A percentile compares a stretch with the other conserved stretches of the same genome.
phyloP scores from a whole-genome alignment of 192 early-diverging fungal species.

The Coemansia sp. region DNA sequence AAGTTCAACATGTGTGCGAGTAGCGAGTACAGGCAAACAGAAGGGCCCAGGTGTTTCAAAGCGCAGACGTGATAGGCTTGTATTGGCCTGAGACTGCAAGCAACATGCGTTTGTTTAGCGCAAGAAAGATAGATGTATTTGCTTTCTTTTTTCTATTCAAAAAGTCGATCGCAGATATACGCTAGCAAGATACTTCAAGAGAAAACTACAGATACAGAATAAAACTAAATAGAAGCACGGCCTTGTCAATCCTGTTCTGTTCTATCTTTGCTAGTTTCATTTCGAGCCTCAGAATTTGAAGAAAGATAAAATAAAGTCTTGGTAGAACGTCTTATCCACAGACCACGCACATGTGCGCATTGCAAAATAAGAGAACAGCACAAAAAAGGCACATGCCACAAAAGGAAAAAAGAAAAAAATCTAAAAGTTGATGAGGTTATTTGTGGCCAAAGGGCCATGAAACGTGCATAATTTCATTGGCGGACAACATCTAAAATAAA shows the following conservation, averaged over 20 bases:
- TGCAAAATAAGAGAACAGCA: not conserved
- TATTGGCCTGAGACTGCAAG: too few relatives aligned
- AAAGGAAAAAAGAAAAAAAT: constrained; percentile 14
- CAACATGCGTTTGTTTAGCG: not conserved
- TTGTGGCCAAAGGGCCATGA: too few relatives aligned
- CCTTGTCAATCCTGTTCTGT: not conserved
- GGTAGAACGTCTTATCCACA: not conserved
- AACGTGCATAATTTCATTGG: too few relatives aligned
- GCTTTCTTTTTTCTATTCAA: too few relatives aligned
- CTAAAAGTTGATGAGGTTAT: not conserved
- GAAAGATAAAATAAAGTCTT: not conserved
- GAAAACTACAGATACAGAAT: not conserved
- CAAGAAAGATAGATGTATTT: not conserved
- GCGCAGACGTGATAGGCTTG: not conserved
- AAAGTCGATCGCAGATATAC: not conserved
- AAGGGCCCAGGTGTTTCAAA: constrained; percentile 3
- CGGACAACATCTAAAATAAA: too few relatives aligned
- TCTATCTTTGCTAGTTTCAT: not conserved
- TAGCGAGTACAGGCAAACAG: not conserved
- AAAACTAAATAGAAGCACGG: not conserved
- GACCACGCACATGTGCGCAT: not conserved
- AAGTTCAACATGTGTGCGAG: too few relatives aligned
- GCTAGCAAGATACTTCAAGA: not conserved
- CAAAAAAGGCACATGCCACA: not conserved
- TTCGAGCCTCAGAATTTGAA: not conserved